Base-by-base conservation (phyloP, 23 red algal genomes). In the Gracilaria domingensis region DNA sequence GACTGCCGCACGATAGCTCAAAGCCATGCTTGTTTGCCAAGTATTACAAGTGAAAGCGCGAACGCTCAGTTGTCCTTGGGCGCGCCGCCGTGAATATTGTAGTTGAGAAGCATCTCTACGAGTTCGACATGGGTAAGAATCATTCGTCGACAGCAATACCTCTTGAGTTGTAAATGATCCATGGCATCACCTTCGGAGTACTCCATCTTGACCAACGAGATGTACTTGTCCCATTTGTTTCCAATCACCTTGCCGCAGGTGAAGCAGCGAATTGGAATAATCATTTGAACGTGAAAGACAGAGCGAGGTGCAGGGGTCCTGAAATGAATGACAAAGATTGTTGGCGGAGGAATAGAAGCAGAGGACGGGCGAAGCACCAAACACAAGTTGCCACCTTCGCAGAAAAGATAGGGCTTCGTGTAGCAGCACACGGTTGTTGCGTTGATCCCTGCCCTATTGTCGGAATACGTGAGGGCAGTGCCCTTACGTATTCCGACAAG, bases 261-360 rank as follows among this genome's bases (percentile, higher is more conserved):
- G 86, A 99, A 99, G 67, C 97, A 99, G 33, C 97, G 94, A 48
- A 99, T 91, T 18, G 97, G 97, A 79, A 99, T 99, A 55, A 99
- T 99, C 97, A 99, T 99, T 2, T 4, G 4, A 7, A 17, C 75
- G 32, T n/a, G 51, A n/a, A 32, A 21, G 25, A 81, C 23, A 69
- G 26, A 32, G 33, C 11, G 38, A 32, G 8, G 16, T 18, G 64
- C 28, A 55, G 42, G n/a, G 42, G 42, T 45, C 42, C 4, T 7
- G 11, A 45, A 11, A 45, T 45, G 42, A 45, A 45, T 11, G 4
- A 11, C 42, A 45, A 11, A 45, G 5, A 11, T 45, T 45, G 5
- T 4, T 4, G 42, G 11, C 42, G 42, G 11, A 45, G 42, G 11
- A 45, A 4, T 7, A 45, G 11, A 45, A 45, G 42, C 42, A 45